Evolutionary conservation across 73 alveolate genomes (phyloP).

Genomic region (Paramecium sonneborni): DNA sequence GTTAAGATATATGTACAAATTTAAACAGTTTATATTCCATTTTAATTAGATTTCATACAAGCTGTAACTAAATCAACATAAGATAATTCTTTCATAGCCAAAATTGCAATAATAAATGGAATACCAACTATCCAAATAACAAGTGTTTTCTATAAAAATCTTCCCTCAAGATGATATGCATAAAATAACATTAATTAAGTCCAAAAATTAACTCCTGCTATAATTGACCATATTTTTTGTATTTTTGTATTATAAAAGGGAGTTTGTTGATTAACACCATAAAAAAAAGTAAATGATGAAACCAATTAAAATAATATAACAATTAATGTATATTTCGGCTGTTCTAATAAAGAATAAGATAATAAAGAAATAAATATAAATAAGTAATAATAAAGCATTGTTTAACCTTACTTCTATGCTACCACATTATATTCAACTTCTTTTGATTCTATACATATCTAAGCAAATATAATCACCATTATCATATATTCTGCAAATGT

Average conservation of each 20-base stretch:
- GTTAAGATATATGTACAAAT: not conserved
- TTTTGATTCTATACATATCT: not conserved
- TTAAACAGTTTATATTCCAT: not conserved
- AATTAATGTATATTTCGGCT: not conserved
- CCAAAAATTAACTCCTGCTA: conserved; percentile 49
- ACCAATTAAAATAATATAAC: not conserved
- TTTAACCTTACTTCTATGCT: not conserved
- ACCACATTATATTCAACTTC: not conserved
- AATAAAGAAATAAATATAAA: not conserved
- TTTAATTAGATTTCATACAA: not conserved
- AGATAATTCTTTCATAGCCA: not conserved
- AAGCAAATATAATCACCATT: not conserved
- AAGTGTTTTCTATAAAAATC: conserved; percentile 8
- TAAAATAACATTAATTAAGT: not conserved
- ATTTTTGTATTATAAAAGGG: conserved; percentile 29
- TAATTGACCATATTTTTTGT: conserved; percentile 45
- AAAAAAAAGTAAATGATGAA: not conserved
- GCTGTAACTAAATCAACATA: conserved; percentile 46
- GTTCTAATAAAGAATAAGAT: not conserved
- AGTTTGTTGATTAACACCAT: not conserved
- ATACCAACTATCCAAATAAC: conserved; percentile 55
- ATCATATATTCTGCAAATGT: not conserved
- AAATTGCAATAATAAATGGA: conserved; percentile 27
- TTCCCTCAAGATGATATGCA: conserved; percentile 38
- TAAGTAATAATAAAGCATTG: not conserved